Conservation (phyloP, 495 filamentous ascomycete species). For the Cercophora sp. region DNA sequence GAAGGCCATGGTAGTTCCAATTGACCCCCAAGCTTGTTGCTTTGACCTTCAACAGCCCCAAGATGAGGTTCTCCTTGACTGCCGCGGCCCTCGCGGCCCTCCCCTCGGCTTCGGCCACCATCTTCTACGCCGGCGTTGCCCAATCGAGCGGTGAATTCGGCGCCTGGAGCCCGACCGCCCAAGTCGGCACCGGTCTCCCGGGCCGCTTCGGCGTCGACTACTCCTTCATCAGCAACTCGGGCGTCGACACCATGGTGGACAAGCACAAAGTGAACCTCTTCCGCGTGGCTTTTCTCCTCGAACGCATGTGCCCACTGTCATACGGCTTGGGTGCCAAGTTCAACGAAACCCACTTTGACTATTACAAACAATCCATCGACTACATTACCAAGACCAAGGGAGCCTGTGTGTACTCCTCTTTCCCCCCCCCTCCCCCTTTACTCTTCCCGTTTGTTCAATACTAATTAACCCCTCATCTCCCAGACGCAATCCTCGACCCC, state of each 20-base stretch:
- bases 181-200: constrained; percentile 43
- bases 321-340: constrained; percentile 49
- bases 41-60: too few relatives aligned
- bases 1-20: too few relatives aligned
- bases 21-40: too few relatives aligned
- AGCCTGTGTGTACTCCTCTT: constrained; percentile 23
- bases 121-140: constrained; percentile 52
- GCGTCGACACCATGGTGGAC: constrained; percentile 45
- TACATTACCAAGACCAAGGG: constrained; percentile 50
- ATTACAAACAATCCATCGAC: constrained; percentile 48
- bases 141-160: constrained; percentile 53
- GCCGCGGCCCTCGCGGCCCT: constrained; percentile 18
- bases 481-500: constrained; percentile 49
- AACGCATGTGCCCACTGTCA: constrained; percentile 49
- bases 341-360: constrained; percentile 48
- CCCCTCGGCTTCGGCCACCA: constrained; percentile 39
- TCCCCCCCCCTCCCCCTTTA: neutral
- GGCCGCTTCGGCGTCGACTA: constrained; percentile 50
- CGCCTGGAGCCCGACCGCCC: constrained; percentile 37
- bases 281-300: constrained; percentile 51
- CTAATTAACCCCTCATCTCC: neutral
- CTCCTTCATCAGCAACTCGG: constrained; percentile 44
- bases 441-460: neutral
- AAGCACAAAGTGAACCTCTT: constrained; percentile 49
- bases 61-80: constrained; percentile 28